Base-by-base conservation (phyloP, 1,284 basidiomycete genomes). In the Ustilago shanxiensis region DNA sequence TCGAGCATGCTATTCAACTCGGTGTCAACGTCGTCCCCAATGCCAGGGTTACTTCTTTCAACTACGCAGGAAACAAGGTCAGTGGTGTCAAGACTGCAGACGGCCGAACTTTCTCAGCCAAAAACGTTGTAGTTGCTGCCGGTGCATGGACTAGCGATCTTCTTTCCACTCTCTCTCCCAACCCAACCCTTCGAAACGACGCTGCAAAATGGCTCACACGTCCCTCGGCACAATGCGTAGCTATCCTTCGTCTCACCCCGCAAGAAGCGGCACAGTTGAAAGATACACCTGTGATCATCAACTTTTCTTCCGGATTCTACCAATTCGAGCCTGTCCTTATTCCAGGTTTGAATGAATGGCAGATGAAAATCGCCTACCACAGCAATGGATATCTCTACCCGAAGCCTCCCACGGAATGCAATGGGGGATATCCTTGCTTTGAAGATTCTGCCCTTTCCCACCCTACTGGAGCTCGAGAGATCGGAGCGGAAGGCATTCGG, bases 121-220 rank as follows among this genome's bases (percentile, higher is more conserved):
- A 90, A 44, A 73, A 89, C 31, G 88, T 93, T 6, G 87, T 95
- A 26, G 83, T 95, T 35, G 90, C 93, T 14, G 88, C 90, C 8
- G 93, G 93, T 26, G 90, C 93, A 6, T 95, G 95, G 95, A 93
- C 94, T 0, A 90, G 91, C 2, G 91, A 92, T 0, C 87, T 92
- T 1, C 93, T 95, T 16, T 31, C 72, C 11, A 26, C 39, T 5
- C 65, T 75, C 2, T 51, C 71, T 2, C 9, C n/a, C 29, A 14
- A 39, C 3, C n/a, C 39, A 16, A 20, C 41, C 7, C n/a, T 8
- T 1, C 20, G 83, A 77, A 78, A 54, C 44, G 72, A 54, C 2
- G 33, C 29, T 5, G n/a, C 18, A 10, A 51, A 18, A 22, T 54
- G 64, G 60, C 57, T 63, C 50, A 66, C 78, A 9, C 69, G 65